These are phyloP conservation scores for Vanrija humicola DNA, from an alignment of 1,284 basidiomycete genomes.

Conservation along the genomic window DNA sequence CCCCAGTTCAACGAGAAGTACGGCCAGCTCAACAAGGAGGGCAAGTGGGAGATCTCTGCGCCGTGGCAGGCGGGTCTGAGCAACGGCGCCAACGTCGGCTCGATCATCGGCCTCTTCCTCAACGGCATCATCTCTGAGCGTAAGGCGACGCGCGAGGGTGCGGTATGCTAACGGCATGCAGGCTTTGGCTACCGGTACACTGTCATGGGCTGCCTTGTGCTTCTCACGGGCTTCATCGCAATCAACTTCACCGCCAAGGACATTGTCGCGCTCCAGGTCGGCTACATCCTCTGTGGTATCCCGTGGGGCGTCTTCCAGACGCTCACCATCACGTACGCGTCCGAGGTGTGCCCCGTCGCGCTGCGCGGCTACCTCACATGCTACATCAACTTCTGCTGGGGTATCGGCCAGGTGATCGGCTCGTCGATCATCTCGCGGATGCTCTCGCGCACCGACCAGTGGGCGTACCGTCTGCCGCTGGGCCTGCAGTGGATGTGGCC, in stretches of 20 bases:
- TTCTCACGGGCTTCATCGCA: slow-evolving; percentile 35
- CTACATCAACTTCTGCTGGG: slow-evolving; percentile 47
- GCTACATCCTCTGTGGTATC: slow-evolving; percentile 39
- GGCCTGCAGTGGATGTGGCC: slow-evolving; percentile 40
- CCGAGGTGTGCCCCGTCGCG: slow-evolving; percentile 45
- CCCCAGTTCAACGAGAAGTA: slow-evolving; percentile 43
- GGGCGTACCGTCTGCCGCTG: slow-evolving; percentile 42
- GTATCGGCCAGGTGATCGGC: slow-evolving; percentile 41
- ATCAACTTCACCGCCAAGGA: slow-evolving; percentile 41
- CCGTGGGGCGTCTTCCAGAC: slow-evolving; percentile 39
- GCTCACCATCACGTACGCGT: slow-evolving; percentile 33
- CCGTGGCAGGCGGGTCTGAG: slow-evolving; percentile 52
- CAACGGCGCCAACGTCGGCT: slow-evolving; percentile 46
- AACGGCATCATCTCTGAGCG: slow-evolving; percentile 49
- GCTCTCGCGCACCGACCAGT: slow-evolving; percentile 32
- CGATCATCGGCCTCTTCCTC: slow-evolving; percentile 49
- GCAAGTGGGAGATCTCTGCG: slow-evolving; percentile 49
- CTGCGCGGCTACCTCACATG: slow-evolving; percentile 44
- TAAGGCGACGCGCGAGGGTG: too few species aligned
- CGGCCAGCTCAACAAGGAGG: slow-evolving; percentile 34
- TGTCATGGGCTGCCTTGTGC: slow-evolving; percentile 33
- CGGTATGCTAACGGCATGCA: too few species aligned
- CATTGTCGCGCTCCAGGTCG: slow-evolving; percentile 31
- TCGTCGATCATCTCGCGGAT: slow-evolving; percentile 44
- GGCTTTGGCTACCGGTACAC: slow-evolving; percentile 43